These are phyloP conservation scores for Psilocybe sp. DNA, from an alignment of 768 basidiomycete species.

Conservation along the genomic window DNA sequence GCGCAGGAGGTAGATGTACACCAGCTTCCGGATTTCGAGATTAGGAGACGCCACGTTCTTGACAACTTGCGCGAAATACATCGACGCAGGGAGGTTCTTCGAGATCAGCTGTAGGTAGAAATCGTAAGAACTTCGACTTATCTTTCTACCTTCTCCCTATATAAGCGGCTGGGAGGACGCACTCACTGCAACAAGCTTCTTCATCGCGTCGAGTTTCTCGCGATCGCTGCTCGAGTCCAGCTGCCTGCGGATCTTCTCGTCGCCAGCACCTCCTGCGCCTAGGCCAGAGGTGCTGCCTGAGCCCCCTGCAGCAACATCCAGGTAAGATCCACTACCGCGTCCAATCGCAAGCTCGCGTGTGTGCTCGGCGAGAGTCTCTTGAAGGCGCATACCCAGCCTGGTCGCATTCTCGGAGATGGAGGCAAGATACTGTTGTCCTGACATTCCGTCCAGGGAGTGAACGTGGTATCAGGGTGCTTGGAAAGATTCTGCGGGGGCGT, in stretches of 20 bases:
- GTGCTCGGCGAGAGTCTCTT: slow-evolving; percentile 79
- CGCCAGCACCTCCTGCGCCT: slow-evolving; percentile 60
- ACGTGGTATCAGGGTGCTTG: too few relatives aligned
- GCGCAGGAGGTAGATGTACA: slow-evolving; percentile 95
- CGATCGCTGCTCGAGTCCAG: slow-evolving; percentile 86
- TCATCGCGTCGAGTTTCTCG: slow-evolving; percentile 94
- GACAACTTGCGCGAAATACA: slow-evolving; percentile 95
- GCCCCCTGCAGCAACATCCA: slow-evolving; percentile 66
- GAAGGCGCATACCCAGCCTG: slow-evolving; percentile 76
- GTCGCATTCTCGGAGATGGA: slow-evolving; percentile 79
- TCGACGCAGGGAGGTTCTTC: slow-evolving; percentile 86
- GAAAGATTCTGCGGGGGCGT: too few relatives aligned
- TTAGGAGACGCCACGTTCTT: slow-evolving; percentile 94
- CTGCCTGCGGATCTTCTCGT: slow-evolving; percentile 69
- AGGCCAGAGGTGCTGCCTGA: slow-evolving; percentile 40
- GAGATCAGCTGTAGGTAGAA: slow-evolving; percentile 74
- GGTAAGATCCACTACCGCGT: slow-evolving; percentile 45
- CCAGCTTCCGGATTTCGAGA: slow-evolving; percentile 93
- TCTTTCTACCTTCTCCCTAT: neutral
- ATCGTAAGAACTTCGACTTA: too few relatives aligned
- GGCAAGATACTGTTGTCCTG: slow-evolving; percentile 43
- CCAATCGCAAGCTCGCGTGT: slow-evolving; percentile 68
- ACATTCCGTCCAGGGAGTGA: slow-evolving; percentile 24
- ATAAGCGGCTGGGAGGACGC: neutral
- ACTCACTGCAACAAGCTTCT: slow-evolving; percentile 88